A percentile compares a stretch with the other conserved stretches of the same genome.
phyloP scores from a whole-genome alignment of 768 basidiomycete species.

The Boletales sp. region DNA sequence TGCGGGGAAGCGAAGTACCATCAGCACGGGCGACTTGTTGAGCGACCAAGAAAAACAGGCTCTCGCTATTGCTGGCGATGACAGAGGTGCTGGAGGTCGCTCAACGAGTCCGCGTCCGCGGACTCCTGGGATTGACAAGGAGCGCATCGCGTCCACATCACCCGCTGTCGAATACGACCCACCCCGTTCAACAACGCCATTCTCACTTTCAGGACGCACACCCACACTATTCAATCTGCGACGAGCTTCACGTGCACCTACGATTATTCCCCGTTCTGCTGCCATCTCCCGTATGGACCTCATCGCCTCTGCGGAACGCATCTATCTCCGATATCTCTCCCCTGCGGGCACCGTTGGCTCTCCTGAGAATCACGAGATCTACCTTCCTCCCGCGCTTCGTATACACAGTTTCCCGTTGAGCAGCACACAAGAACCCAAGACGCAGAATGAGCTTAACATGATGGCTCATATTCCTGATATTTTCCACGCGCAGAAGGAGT shows the following conservation, averaged over 20 bases:
- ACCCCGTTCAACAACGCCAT: conserved; percentile 74
- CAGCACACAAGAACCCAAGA: conserved; percentile 66
- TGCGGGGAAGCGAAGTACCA: conserved; percentile 71
- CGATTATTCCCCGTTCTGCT: conserved; percentile 86
- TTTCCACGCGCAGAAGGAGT: conserved; percentile 97
- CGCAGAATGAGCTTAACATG: conserved; percentile 60
- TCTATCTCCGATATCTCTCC: conserved; percentile 91
- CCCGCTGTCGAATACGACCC: conserved; percentile 47
- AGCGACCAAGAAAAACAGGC: conserved; percentile 69
- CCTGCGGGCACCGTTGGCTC: conserved; percentile 73
- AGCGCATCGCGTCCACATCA: conserved; percentile 41
- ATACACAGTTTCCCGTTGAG: conserved; percentile 88
- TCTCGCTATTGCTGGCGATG: conserved; percentile 45
- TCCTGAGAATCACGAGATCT: conserved; percentile 94
- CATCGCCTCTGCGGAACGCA: conserved; percentile 91
- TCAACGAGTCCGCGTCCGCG: conserved; percentile 59
- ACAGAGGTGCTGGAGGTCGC: conserved; percentile 41
- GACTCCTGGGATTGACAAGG: conserved; percentile 34
- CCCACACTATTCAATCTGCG: conserved; percentile 72
- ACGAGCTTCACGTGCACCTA: conserved; percentile 86
- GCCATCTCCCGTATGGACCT: conserved; percentile 90
- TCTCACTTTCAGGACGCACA: conserved; percentile 70
- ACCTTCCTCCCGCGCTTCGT: conserved; percentile 89
- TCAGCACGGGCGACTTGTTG: conserved; percentile 72
- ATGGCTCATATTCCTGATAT: conserved; percentile 94